Percentiles rank a stretch among this genome's conserved stretches.
Conservation (phyloP, 306 rosid species). For the Casuarina cunninghamiana region DNA sequence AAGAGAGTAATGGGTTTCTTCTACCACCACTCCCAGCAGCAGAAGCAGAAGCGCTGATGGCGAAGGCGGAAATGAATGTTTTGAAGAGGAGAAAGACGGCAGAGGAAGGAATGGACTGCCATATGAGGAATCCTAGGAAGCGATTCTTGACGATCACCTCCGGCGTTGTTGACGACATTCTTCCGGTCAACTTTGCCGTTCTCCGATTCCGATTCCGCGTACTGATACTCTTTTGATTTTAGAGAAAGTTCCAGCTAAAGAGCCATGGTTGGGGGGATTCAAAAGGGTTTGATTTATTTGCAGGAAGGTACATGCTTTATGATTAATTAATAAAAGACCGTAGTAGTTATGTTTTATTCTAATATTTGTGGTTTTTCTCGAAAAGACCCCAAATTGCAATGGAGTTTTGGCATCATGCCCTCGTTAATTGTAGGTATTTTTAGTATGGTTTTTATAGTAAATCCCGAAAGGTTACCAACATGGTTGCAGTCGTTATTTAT, state of each 20-base stretch:
- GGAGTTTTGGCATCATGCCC: neutral
- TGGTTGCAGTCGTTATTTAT: no score
- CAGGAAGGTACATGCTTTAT: neutral
- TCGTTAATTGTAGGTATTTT: neutral
- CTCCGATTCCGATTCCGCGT: slow-evolving; percentile 3
- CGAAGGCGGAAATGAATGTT: slow-evolving; percentile 28
- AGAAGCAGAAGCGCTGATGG: slow-evolving; percentile 1
- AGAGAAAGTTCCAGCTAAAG: neutral
- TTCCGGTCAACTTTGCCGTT: neutral
- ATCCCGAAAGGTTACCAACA: no score
- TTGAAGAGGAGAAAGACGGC: slow-evolving; percentile 52
- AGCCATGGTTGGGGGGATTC: neutral
- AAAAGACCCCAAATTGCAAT: neutral
- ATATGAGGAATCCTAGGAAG: slow-evolving; percentile 67
- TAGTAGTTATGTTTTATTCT: neutral
- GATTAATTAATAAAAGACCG: neutral
- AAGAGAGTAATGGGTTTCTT: slow-evolving; percentile 28
- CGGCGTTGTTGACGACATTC: slow-evolving; percentile 26
- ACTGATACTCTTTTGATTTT: neutral
- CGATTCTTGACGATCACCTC: slow-evolving; percentile 55
- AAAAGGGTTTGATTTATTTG: neutral
- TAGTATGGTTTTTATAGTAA: neutral
- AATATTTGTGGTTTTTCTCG: neutral
- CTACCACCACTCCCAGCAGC: neutral
- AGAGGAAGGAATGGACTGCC: slow-evolving; percentile 90